phyloP scores from a whole-genome alignment of 192 early-diverging fungal genomes.

The Radiomyces spectabilis region DNA sequence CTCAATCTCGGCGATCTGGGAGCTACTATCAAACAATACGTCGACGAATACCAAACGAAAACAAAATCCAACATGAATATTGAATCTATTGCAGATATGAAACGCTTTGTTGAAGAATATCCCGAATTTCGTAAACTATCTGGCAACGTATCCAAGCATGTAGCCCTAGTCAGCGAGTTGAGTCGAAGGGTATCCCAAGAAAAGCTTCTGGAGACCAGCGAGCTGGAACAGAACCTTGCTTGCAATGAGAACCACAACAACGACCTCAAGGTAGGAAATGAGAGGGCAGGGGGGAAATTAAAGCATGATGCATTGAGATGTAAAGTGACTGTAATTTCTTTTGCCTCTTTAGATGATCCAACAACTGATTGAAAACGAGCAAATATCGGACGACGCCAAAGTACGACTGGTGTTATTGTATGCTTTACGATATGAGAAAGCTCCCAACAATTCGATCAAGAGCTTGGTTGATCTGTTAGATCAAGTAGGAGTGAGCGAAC shows the following conservation, averaged over 20 bases:
- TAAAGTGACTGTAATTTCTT: too few relatives aligned
- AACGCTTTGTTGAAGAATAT: conserved; percentile 97
- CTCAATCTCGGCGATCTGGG: conserved; percentile 94
- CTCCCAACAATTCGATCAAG: conserved; percentile 58
- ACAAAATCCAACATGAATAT: conserved; percentile 87
- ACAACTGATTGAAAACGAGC: conserved; percentile 57
- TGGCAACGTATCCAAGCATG: conserved; percentile 97
- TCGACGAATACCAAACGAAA: conserved; percentile 90
- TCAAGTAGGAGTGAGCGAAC: conserved; percentile 61
- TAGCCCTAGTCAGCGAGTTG: conserved; percentile 94
- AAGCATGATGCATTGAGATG: too few relatives aligned
- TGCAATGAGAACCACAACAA: conserved; percentile 76
- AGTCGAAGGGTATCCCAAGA: conserved; percentile 71
- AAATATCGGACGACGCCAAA: conserved; percentile 66
- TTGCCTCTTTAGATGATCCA: conserved; percentile 46
- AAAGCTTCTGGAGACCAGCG: conserved; percentile 77
- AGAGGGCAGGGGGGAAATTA: too few relatives aligned
- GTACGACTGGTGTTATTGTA: conserved; percentile 79
- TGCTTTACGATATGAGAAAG: conserved; percentile 87
- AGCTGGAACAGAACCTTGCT: conserved; percentile 93
- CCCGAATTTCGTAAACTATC: conserved; percentile 95
- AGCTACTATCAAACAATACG: conserved; percentile 86
- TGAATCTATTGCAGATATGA: conserved; percentile 97
- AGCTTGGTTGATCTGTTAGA: conserved; percentile 73
- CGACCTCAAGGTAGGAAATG: conserved; percentile 67